Evolutionary conservation across 192 early-diverging fungal species (phyloP).

Genomic region (Coemansia sp.): DNA sequence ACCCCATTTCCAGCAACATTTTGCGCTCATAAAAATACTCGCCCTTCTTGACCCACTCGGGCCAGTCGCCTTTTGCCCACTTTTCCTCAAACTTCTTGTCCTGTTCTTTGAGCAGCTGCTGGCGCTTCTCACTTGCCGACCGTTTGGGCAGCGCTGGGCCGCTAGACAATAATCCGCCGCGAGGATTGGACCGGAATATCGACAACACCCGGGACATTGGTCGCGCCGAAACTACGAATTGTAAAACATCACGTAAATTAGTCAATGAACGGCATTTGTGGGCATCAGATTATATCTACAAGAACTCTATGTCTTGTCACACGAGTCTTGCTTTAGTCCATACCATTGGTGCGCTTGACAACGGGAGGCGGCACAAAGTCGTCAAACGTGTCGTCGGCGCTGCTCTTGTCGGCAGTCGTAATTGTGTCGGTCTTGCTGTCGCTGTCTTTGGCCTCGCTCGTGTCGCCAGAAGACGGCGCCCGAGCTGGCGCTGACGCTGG

Average conservation of each 20-base stretch:
- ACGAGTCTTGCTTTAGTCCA: conserved; percentile 10
- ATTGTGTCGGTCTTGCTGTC: not conserved
- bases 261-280: not conserved
- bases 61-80: conserved; percentile 51
- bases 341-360: conserved; percentile 55
- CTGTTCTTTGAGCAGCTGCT: conserved; percentile 39
- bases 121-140: conserved; percentile 32
- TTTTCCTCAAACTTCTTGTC: conserved; percentile 48
- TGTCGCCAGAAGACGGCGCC: no score
- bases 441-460: conserved; percentile 2
- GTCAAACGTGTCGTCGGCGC: conserved; percentile 14
- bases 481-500: conserved; percentile 6
- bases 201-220: conserved; percentile 55
- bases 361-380: conserved; percentile 53
- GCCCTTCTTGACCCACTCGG: conserved; percentile 48
- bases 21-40: conserved; percentile 39
- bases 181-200: conserved; percentile 42
- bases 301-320: not conserved
- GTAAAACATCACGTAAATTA: not conserved
- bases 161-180: conserved; percentile 6
- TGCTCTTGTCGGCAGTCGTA: not conserved
- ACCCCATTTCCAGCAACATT: conserved; percentile 56
- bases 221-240: conserved; percentile 42
- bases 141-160: conserved; percentile 26
- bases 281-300: not conserved